Evolutionary conservation across 208 protist species (phyloP).

Genomic region (Trypanosoma rangeli): DNA sequence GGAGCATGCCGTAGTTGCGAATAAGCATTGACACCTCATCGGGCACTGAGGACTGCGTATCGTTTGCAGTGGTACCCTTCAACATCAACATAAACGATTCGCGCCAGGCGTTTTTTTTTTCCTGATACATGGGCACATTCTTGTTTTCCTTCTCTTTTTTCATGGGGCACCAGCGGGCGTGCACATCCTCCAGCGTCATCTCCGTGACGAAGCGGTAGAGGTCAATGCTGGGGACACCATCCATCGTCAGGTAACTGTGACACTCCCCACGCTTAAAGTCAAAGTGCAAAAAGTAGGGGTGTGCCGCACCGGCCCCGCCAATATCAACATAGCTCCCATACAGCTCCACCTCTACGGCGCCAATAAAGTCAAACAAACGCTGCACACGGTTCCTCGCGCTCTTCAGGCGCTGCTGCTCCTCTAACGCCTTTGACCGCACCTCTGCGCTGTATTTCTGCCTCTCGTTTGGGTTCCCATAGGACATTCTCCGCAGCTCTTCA

Average conservation of each 20-base stretch:
- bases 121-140: background rate
- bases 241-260: conserved; percentile 55
- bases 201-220: conserved; percentile 75
- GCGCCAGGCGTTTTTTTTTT: conserved; percentile 22
- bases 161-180: conserved; percentile 66
- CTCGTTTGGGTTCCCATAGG: background rate
- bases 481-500: background rate
- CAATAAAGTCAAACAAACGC: conserved; percentile 77
- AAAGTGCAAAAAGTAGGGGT: conserved; percentile 82
- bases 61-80: conserved; percentile 30
- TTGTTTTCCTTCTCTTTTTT: conserved; percentile 23
- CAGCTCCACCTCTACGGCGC: conserved; percentile 73
- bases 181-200: conserved; percentile 68
- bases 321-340: conserved; percentile 72
- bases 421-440: conserved; percentile 1
- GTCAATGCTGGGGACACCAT: conserved; percentile 61
- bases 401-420: conserved; percentile 13
- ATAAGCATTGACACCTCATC: conserved; percentile 54
- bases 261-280: conserved; percentile 72
- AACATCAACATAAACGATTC: conserved; percentile 65
- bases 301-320: conserved; percentile 48
- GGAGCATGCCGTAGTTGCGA: conserved; percentile 70
- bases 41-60: conserved; percentile 8
- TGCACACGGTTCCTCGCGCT: conserved; percentile 41
- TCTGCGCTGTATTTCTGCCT: background rate